Conservation (phyloP, 257 asterid genomes). For the Fraxinus cuspidata region DNA sequence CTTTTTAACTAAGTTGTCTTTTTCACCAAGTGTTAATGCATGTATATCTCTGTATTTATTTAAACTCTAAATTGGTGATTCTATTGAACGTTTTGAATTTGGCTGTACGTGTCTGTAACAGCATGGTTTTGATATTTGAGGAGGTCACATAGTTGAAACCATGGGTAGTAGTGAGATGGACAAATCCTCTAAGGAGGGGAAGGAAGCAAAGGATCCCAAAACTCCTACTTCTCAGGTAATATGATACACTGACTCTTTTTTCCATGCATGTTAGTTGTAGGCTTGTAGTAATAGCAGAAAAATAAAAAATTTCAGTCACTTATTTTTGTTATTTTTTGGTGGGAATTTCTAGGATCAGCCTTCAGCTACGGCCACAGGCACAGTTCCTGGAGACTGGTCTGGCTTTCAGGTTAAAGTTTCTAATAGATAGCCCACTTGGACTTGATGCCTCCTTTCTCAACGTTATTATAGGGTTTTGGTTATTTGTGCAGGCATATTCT, state of each 20-base stretch:
- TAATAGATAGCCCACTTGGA: neutral
- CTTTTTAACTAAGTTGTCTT: neutral
- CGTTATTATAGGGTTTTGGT: neutral
- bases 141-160: constrained; percentile 34
- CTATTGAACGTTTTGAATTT: neutral
- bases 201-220: constrained; percentile 43
- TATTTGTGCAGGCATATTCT: constrained; percentile 43
- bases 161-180: constrained; percentile 55
- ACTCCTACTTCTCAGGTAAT: constrained; percentile 39
- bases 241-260: constrained; percentile 8
- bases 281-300: neutral
- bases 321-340: neutral
- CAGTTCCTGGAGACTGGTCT: constrained; percentile 47
- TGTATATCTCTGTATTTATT: neutral
- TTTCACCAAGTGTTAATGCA: neutral
- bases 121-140: constrained; percentile 46
- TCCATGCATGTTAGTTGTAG: neutral
- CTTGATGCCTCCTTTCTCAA: constrained; percentile 10
- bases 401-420: constrained; percentile 48
- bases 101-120: constrained; percentile 26
- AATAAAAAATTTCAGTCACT: neutral
- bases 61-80: neutral
- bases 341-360: constrained; percentile 42
- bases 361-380: constrained; percentile 36
- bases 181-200: constrained; percentile 46